Evolutionary conservation across 495 filamentous ascomycete species (phyloP), one percentile per base, ranked within the genome.

Genomic region (Penicillium argentinense): DNA sequence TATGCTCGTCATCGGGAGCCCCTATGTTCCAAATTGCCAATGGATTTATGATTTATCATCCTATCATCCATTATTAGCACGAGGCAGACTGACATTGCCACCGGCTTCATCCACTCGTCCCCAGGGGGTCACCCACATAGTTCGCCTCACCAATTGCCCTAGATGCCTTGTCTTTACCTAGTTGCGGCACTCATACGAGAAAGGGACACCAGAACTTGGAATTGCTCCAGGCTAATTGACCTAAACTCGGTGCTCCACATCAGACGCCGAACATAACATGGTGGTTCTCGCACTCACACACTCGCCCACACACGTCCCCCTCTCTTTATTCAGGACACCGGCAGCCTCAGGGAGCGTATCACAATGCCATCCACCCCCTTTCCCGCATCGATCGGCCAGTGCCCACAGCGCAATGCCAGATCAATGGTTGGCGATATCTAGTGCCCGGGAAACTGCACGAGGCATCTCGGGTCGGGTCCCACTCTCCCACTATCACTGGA

Each of bases 381-480:
- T 28, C 43, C 47, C 29, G 30, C 17, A 39, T 45, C 47, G 17
- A 47, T 36, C 33, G 33, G 21, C 33, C 33, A 14, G n/a, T 4
- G 28, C 12, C 3, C 13, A 3, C 28, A 5, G 24, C 25, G 16
- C 21, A n/a, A 21, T 22, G 28, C 21, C 42, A 36, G 9, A 21
- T n/a, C 16, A 36, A 36, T 8, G 33, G 16, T 36, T 36, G 14
- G 21, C 16, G 14, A 36, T 36, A 36, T 21, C 46, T 29, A 28
- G n/a, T 34, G 28, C 22, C 26, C 23, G 21, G 19, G 13, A 28
- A 50, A 50, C 8, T 14, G 29, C 51, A 51, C 47, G 53, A 51
- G 64, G 60, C 46, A 29, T 39, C n/a, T 19, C 40, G 40, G 27
- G 28, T 45, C 30, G 26, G 39, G 51, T 45, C 21, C 45, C 42